Conservation (phyloP, 78 protist genomes). For the Dictyostelium brefeldianum region DNA sequence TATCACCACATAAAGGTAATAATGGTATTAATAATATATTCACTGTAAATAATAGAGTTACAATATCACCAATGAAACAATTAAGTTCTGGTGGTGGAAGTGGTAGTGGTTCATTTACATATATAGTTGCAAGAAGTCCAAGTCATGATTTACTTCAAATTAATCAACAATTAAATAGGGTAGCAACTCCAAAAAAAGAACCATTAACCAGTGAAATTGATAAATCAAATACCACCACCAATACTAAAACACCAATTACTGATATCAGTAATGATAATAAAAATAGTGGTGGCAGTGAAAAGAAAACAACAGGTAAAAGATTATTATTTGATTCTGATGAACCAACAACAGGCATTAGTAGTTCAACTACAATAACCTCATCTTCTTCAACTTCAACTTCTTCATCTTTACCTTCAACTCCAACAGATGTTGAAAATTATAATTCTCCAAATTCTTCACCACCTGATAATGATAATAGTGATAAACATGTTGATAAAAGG, state of each 20-base stretch:
- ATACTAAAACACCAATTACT: not conserved
- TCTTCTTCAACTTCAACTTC: not conserved
- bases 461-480: not conserved
- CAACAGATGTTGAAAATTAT: not conserved
- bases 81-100: not conserved
- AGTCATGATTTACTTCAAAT: slow-evolving; percentile 28
- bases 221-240: not conserved
- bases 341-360: not conserved
- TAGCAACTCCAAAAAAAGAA: too few species aligned
- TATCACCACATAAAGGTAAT: slow-evolving; percentile 14
- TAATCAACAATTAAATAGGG: slow-evolving; percentile 14
- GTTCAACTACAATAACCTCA: not conserved
- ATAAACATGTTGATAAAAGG: too few species aligned
- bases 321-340: slow-evolving; percentile 1
- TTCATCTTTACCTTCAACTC: not conserved
- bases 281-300: too few species aligned
- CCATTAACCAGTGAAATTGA: too few species aligned
- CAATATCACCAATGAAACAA: slow-evolving; percentile 32
- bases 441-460: not conserved
- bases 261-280: slow-evolving; percentile 12
- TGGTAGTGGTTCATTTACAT: not conserved
- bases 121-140: slow-evolving; percentile 55
- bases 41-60: slow-evolving; percentile 12
- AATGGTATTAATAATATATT: too few species aligned
- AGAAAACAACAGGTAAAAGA: not conserved